Percentiles rank a stretch among this genome's conserved stretches.
phyloP scores from a whole-genome alignment of 1,284 basidiomycete species.

The Trichosporon coremiiforme region DNA sequence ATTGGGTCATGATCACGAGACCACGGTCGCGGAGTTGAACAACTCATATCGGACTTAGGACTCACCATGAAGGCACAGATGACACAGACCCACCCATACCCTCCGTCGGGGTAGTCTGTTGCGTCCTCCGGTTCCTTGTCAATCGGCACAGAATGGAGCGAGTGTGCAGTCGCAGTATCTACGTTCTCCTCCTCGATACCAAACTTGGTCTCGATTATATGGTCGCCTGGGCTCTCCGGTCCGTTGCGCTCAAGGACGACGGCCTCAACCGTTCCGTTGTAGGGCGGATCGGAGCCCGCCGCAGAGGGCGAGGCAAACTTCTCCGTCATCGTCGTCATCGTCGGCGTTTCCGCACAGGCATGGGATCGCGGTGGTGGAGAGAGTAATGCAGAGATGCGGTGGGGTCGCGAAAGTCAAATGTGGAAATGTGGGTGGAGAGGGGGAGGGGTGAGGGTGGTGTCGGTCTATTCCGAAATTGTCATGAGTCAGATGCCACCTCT shows the following conservation, averaged over 20 bases:
- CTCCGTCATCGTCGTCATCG: neutral
- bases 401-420: neutral
- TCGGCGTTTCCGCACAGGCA: neutral
- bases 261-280: neutral
- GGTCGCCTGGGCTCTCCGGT: neutral
- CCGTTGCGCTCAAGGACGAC: neutral
- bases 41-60: neutral
- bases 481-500: neutral
- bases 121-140: conserved; percentile 29
- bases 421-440: neutral
- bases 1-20: neutral
- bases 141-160: conserved; percentile 20
- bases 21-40: neutral
- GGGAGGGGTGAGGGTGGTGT: neutral
- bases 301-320: neutral
- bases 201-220: conserved; percentile 11
- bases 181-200: conserved; percentile 2
- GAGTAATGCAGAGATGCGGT: neutral
- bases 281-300: neutral
- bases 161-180: neutral
- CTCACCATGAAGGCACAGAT: conserved; percentile 29
- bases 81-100: conserved; percentile 57
- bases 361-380: neutral
- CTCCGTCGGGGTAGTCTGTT: conserved; percentile 50
- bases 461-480: conserved; percentile 12